phyloP scores from a whole-genome alignment of 1,139 yeast genomes.

The Blastobotrys buckinghamii region DNA sequence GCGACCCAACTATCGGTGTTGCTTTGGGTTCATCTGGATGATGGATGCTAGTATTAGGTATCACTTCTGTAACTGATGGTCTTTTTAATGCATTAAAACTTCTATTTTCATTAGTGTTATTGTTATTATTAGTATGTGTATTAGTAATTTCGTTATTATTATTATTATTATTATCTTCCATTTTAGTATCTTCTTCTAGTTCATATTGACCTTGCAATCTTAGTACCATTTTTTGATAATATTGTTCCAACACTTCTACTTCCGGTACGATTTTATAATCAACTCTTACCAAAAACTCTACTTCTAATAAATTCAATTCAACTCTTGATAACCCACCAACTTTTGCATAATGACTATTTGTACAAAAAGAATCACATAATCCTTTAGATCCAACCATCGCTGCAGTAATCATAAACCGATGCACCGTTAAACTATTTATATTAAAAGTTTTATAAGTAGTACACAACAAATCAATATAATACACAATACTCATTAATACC shows the following conservation, averaged over 20 bases:
- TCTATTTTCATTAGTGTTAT: background rate
- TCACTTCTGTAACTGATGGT: constrained; percentile 10
- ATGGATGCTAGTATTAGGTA: constrained; percentile 11
- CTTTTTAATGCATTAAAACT: constrained; percentile 3
- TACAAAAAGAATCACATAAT: constrained; percentile 88
- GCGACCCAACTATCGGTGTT: constrained; percentile 3
- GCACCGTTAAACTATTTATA: constrained; percentile 86
- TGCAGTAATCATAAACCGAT: constrained; percentile 82
- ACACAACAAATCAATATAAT: constrained; percentile 81
- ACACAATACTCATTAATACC: constrained; percentile 71
- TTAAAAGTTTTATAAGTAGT: constrained; percentile 76
- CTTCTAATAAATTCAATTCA: constrained; percentile 81
- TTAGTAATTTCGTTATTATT: too few species aligned
- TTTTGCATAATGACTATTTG: constrained; percentile 88
- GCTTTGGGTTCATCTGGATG: constrained; percentile 10
- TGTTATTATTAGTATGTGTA: background rate
- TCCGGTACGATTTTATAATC: constrained; percentile 68
- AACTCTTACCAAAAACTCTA: constrained; percentile 77
- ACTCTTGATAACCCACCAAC: constrained; percentile 90
- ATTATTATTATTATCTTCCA: too few species aligned
- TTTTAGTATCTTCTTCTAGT: background rate
- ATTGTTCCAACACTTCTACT: constrained; percentile 33
- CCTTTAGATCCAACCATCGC: constrained; percentile 91
- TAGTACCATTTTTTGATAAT: constrained; percentile 32
- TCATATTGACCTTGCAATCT: constrained; percentile 22